Percentiles rank a stretch among this genome's conserved stretches.
phyloP scores from a whole-genome alignment of 805 yeast species.

The Metschnikowia matae region DNA sequence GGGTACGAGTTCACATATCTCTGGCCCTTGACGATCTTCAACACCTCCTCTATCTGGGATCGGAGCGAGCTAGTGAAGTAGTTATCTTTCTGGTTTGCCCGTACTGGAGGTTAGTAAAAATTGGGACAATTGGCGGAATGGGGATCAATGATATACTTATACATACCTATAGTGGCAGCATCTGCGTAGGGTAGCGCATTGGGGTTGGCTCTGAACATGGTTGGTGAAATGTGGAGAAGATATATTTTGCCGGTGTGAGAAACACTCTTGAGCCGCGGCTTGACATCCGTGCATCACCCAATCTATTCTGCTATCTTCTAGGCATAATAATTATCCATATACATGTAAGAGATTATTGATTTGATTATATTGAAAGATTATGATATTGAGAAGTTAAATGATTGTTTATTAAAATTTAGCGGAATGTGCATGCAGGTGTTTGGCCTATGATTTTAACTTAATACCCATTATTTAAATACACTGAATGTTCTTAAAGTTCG shows the following conservation, averaged over 20 bases:
- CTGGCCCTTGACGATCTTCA: slow-evolving; percentile 56
- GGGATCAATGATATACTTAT: no score
- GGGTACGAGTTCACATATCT: slow-evolving; percentile 62
- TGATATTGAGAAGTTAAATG: no score
- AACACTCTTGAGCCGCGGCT: background rate
- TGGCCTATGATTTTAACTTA: no score
- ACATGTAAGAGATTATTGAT: no score
- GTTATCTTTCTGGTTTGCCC: slow-evolving; percentile 88
- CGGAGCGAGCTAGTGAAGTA: slow-evolving; percentile 58
- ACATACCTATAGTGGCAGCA: slow-evolving; percentile 79
- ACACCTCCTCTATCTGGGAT: slow-evolving; percentile 51
- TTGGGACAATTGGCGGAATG: no score
- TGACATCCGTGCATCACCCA: background rate
- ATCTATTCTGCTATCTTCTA: background rate
- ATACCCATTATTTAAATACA: no score
- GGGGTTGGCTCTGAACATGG: slow-evolving; percentile 12
- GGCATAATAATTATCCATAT: background rate
- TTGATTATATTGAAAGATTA: no score
- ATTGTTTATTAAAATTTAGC: no score
- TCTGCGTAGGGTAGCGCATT: slow-evolving; percentile 62
- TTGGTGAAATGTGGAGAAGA: slow-evolving; percentile 2
- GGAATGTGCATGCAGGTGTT: no score
- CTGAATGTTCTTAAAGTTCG: no score
- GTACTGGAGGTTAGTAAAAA: slow-evolving; percentile 43
- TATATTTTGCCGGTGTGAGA: background rate